phyloP scores from a whole-genome alignment of 768 basidiomycete genomes.

The Galerina sulciceps region DNA sequence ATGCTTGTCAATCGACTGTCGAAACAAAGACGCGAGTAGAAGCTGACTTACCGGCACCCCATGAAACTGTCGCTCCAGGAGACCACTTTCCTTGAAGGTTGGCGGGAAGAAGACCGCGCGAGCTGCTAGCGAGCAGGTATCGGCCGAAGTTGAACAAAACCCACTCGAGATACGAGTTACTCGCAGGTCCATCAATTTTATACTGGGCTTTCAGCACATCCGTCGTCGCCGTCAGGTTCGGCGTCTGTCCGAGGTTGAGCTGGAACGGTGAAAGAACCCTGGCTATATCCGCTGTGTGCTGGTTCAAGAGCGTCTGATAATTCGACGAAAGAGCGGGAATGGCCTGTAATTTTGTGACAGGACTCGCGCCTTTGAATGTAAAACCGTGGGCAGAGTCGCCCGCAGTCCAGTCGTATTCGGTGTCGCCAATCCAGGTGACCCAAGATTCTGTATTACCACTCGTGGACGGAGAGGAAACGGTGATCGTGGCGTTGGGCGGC shows the following conservation, averaged over 20 bases:
- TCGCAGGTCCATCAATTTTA: conserved; percentile 43
- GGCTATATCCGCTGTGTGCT: conserved; percentile 58
- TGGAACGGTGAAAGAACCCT: conserved; percentile 50
- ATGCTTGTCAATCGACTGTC: neutral
- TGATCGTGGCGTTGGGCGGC: conserved; percentile 43
- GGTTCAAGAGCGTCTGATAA: conserved; percentile 44
- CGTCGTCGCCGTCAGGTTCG: conserved; percentile 58
- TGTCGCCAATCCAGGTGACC: conserved; percentile 76
- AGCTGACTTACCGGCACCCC: conserved; percentile 58
- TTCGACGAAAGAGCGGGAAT: conserved; percentile 12
- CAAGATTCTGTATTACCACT: conserved; percentile 44
- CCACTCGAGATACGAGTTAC: conserved; percentile 75
- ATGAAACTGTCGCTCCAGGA: conserved; percentile 53
- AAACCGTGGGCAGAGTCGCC: conserved; percentile 59
- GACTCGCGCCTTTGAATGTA: conserved; percentile 67
- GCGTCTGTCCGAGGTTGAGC: conserved; percentile 61
- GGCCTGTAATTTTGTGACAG: conserved; percentile 29
- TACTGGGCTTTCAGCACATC: conserved; percentile 60
- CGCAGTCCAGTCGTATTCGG: conserved; percentile 66
- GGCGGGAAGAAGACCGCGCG: conserved; percentile 65
- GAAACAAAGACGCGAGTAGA: neutral
- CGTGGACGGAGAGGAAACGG: neutral
- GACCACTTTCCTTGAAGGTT: conserved; percentile 82
- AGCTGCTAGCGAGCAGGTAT: conserved; percentile 66
- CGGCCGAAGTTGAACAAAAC: conserved; percentile 74